These are phyloP conservation scores for Decorospora gaudefroyi DNA, from an alignment of 2,329 filamentous ascomycete genomes.

Conservation along the genomic window DNA sequence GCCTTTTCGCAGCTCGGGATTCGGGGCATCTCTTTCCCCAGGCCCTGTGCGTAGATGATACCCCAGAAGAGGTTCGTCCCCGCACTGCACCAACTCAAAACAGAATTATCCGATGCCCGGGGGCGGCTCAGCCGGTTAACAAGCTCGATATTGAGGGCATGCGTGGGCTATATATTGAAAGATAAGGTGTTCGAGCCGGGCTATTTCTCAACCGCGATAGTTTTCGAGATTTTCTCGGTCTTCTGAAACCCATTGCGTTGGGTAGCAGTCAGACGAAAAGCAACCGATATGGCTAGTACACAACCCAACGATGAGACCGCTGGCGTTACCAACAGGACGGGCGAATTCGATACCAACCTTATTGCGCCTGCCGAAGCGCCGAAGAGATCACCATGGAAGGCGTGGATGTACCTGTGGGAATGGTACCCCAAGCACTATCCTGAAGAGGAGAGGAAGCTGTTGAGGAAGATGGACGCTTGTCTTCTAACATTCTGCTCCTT, in stretches of 20 bases:
- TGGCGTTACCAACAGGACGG: conserved; percentile 24
- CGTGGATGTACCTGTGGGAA: conserved; percentile 48
- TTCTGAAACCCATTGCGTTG: too few relatives aligned
- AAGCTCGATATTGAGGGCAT: conserved; percentile 18
- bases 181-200: conserved; percentile 14
- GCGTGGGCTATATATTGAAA: conserved; percentile 32
- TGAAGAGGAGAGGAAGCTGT: conserved; percentile 39
- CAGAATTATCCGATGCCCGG: conserved; percentile 37
- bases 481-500: conserved; percentile 46
- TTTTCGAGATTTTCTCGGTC: too few relatives aligned
- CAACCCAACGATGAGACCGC: conserved; percentile 29
- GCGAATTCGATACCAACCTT: conserved; percentile 32
- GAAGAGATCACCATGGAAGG: conserved; percentile 46
- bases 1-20: conserved; percentile 1
- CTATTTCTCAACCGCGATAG: conserved; percentile 10
- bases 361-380: conserved; percentile 44
- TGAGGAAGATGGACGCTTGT: conserved; percentile 46
- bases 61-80: conserved; percentile 20
- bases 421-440: conserved; percentile 48
- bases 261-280: neutral
- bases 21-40: conserved; percentile 13
- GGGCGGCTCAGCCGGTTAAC: conserved; percentile 16
- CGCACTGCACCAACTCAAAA: conserved; percentile 28
- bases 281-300: conserved; percentile 23
- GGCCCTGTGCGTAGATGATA: conserved; percentile 21